Evolutionary conservation across 2,329 filamentous ascomycete genomes (phyloP).

Genomic region (Fusarium proliferatum): DNA sequence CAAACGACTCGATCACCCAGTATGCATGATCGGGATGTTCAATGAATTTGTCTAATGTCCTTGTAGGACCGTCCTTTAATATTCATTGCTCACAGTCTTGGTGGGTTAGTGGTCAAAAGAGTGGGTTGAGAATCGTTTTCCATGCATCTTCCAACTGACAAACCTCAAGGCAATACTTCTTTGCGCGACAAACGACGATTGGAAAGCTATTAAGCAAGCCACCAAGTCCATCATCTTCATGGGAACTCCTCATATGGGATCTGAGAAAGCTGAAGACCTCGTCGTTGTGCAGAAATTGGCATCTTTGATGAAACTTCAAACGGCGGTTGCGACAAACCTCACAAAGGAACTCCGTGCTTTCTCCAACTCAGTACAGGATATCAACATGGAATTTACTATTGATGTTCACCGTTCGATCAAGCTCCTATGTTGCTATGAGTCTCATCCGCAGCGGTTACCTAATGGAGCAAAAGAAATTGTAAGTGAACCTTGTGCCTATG

Average conservation of each 20-base stretch:
- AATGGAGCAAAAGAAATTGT: slow-evolving; percentile 35
- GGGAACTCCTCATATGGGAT: slow-evolving; percentile 40
- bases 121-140: slow-evolving; percentile 33
- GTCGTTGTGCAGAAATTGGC: slow-evolving; percentile 35
- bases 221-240: slow-evolving; percentile 38
- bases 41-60: background rate
- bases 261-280: slow-evolving; percentile 33
- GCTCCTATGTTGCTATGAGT: slow-evolving; percentile 38
- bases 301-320: slow-evolving; percentile 30
- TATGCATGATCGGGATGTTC: background rate
- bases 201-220: slow-evolving; percentile 28
- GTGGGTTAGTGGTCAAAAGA: slow-evolving; percentile 34
- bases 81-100: slow-evolving; percentile 37
- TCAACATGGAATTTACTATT: slow-evolving; percentile 39
- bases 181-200: slow-evolving; percentile 35
- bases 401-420: slow-evolving; percentile 38
- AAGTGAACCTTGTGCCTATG: background rate
- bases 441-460: slow-evolving; percentile 31
- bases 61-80: slow-evolving; percentile 29
- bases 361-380: slow-evolving; percentile 35
- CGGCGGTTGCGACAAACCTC: slow-evolving; percentile 30
- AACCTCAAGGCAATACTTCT: slow-evolving; percentile 26
- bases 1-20: slow-evolving; percentile 33
- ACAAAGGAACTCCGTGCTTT: slow-evolving; percentile 36
- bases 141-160: background rate